Evolutionary conservation across 306 rosid genomes (phyloP).

Genomic region (Gillenia trifoliata): DNA sequence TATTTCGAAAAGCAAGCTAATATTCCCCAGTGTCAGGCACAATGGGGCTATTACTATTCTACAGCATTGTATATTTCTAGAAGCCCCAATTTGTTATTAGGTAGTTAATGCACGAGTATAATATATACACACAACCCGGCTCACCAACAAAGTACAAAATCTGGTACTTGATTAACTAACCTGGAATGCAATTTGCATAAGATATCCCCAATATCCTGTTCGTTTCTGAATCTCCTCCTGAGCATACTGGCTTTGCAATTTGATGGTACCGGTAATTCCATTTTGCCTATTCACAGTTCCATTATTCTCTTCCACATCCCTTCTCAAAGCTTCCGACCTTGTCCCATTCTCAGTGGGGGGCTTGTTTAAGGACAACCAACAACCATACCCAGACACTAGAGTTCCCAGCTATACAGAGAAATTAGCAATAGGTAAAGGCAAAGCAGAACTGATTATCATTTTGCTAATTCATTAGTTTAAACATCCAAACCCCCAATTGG

Average conservation of each 20-base stretch:
- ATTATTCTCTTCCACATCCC: constrained; percentile 37
- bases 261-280: constrained; percentile 25
- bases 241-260: constrained; percentile 34
- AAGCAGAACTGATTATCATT: not conserved
- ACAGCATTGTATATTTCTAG: not conserved
- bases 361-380: constrained; percentile 40
- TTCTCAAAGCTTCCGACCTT: constrained; percentile 23
- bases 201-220: constrained; percentile 68
- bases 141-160: not conserved
- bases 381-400: constrained; percentile 68
- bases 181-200: constrained; percentile 62
- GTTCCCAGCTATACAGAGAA: constrained; percentile 48
- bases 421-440: constrained; percentile 3
- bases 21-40: not conserved
- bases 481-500: not conserved
- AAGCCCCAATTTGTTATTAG: not conserved
- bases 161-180: constrained; percentile 23
- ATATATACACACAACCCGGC: not conserved
- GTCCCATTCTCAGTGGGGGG: constrained; percentile 27
- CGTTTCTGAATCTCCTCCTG: constrained; percentile 39
- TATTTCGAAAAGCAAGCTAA: not conserved
- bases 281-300: constrained; percentile 14
- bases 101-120: not conserved
- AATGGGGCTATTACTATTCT: not conserved
- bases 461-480: not conserved